A percentile compares a stretch with the other conserved stretches of the same genome.
Conservation (phyloP, 2,329 filamentous ascomycete genomes). For the Neurospora sp. region DNA sequence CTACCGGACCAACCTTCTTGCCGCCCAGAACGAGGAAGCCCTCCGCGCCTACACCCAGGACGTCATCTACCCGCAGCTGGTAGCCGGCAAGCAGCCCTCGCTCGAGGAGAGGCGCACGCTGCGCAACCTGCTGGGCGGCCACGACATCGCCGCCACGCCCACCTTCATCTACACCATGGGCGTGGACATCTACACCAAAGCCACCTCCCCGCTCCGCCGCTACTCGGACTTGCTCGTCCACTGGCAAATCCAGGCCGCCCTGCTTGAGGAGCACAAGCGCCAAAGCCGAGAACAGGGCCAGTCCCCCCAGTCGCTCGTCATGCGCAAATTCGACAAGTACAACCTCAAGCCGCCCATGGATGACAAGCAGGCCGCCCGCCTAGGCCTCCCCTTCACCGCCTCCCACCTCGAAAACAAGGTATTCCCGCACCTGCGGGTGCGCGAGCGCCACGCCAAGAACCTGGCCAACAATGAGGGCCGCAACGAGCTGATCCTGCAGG, state of each 20-base stretch:
- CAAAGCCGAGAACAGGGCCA: too few species aligned
- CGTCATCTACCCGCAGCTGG: constrained; percentile 29
- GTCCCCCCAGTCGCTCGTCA: constrained; percentile 22
- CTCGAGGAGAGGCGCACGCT: constrained; percentile 23
- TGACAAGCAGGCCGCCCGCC: background rate
- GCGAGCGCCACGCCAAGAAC: constrained; percentile 39
- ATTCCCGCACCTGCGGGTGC: constrained; percentile 40
- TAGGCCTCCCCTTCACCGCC: constrained; percentile 34
- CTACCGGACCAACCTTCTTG: constrained; percentile 42
- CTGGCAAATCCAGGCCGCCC: constrained; percentile 54
- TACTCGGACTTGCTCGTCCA: constrained; percentile 53
- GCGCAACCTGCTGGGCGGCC: constrained; percentile 35
- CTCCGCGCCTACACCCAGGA: constrained; percentile 29
- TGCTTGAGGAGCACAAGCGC: constrained; percentile 33
- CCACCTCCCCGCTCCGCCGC: constrained; percentile 56
- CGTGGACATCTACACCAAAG: constrained; percentile 50
- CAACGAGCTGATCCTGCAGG: constrained; percentile 47
- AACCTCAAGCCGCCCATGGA: background rate
- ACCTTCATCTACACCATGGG: constrained; percentile 49
- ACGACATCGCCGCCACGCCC: constrained; percentile 41
- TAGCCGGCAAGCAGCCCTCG: constrained; percentile 23
- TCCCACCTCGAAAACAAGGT: constrained; percentile 30
- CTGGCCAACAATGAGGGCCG: constrained; percentile 33
- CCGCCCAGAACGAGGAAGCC: constrained; percentile 25
- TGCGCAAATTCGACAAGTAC: constrained; percentile 15